Evolutionary conservation across 2,329 filamentous ascomycete species (phyloP), one percentile per base, ranked within the genome.

Genomic region (Aspergillus transmontanensis): DNA sequence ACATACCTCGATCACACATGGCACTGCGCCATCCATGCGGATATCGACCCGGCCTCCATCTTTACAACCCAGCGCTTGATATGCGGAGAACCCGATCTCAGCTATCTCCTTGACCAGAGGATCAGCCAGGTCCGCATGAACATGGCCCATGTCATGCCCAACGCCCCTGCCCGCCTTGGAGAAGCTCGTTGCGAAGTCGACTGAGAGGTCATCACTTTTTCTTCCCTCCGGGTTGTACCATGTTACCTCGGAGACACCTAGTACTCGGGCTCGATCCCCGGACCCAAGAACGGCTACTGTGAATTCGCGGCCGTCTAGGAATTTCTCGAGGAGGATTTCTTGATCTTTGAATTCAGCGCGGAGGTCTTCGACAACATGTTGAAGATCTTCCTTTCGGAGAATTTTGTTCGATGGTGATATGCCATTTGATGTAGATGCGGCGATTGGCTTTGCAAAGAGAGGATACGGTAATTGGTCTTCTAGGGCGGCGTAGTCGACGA

Each of bases 221-320:
- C 34, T 23, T 34, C 48, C 54, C 10, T 39, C 41, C 0, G 53
- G 50, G 26, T 58, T 58, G 23, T 58, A 57, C 64, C 63, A 68
- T 34, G 64, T 54, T 30, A 63, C 60, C 63, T 70, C 64, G 21
- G 56, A 34, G 26, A 63, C 63, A 1, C 69, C 67, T 30, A 69
- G 60, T 1, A 70, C 67, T n/a, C 64, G 50, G 34, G 64, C 62
- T 41, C 58, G 34, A 19, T 57, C 45, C 4, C 68, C 68, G 4
- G 65, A 71, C 3, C 69, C 68, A 3, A 71, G 50, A 10, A 71
- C 69, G 6, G 57, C 64, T n/a, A 73, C 68, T 4, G 69, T 72
- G 58, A 72, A 69, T 55, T 71, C 67, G 14, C 71, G 62, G 3
- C 72, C 69, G 2, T 64, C 16, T 6, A 73, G 63, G 51, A 68